These are phyloP conservation scores for Zymoseptoria tritici DNA, from an alignment of 2,329 filamentous ascomycete genomes.

Conservation along the genomic window DNA sequence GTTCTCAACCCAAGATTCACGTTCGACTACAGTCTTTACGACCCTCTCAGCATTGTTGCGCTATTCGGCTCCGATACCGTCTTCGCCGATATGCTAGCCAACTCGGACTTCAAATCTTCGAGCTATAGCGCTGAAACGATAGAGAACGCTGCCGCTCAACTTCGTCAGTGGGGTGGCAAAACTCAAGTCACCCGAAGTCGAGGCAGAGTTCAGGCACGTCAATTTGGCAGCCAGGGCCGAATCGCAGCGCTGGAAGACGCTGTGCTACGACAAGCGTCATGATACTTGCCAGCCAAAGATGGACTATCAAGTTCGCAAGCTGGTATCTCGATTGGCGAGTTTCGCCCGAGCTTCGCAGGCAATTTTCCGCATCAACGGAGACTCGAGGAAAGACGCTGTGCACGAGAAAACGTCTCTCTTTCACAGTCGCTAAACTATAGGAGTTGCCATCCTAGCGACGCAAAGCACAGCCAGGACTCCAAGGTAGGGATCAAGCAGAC, in stretches of 20 bases:
- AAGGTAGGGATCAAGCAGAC: no score
- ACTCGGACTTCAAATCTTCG: background rate
- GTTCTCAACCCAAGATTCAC: slow-evolving; percentile 24
- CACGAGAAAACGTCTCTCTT: no score
- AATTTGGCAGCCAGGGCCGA: background rate
- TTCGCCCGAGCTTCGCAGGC: background rate
- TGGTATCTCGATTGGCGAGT: background rate
- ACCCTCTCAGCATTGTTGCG: slow-evolving; percentile 31
- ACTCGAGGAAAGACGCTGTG: no score
- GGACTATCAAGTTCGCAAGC: background rate
- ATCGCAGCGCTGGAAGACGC: background rate
- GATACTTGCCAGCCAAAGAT: background rate
- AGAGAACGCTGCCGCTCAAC: background rate
- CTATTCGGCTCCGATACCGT: slow-evolving; percentile 30
- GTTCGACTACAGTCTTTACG: slow-evolving; percentile 28
- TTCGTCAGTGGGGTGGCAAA: background rate
- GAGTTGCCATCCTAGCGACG: no score
- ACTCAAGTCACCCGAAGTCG: background rate
- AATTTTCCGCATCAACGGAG: no score
- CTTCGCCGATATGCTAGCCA: background rate
- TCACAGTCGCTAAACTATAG: no score
- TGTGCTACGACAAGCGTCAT: background rate
- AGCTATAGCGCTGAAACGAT: background rate
- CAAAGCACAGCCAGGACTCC: no score
- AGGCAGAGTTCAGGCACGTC: background rate